Percentiles rank a stretch among this genome's conserved stretches.
These are phyloP conservation scores for Cyberlindnera petersonii DNA, from an alignment of 805 yeast species.

Conservation along the genomic window DNA sequence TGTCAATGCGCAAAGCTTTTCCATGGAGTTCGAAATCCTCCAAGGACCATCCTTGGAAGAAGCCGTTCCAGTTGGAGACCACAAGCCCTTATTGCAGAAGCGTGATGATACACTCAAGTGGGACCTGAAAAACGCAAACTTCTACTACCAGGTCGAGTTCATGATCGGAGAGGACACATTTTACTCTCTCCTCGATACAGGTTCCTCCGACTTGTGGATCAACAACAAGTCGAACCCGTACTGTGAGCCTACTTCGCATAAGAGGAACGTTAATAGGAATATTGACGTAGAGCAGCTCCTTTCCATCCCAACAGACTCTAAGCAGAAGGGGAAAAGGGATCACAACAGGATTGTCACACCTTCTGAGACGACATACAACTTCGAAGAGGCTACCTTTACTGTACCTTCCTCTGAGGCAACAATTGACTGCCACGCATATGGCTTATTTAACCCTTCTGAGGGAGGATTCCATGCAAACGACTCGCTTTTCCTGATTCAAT, in stretches of 20 bases:
- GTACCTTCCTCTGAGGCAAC: neutral
- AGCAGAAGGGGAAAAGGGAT: no score
- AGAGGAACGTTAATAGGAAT: no score
- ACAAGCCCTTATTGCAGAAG: neutral
- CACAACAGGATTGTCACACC: constrained; percentile 27
- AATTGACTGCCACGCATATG: neutral
- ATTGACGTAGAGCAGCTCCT: no score
- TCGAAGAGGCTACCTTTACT: neutral
- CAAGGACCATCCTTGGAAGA: constrained; percentile 3
- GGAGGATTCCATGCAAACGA: neutral
- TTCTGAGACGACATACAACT: constrained; percentile 8
- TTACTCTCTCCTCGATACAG: constrained; percentile 31
- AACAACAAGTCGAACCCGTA: neutral
- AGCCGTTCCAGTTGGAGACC: constrained; percentile 7
- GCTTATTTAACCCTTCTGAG: neutral
- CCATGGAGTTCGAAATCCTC: constrained; percentile 7
- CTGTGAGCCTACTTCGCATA: neutral
- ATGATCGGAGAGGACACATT: constrained; percentile 21
- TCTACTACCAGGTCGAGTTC: constrained; percentile 14
- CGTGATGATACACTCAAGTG: neutral
- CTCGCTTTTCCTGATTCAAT: constrained; percentile 35
- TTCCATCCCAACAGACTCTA: no score
- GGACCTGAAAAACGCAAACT: constrained; percentile 7
- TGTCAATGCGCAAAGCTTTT: no score
- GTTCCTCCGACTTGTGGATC: constrained; percentile 24